Percentiles rank a stretch among this genome's conserved stretches.
Conservation (phyloP, 345 rosid species). For the Salix suchowensis region DNA sequence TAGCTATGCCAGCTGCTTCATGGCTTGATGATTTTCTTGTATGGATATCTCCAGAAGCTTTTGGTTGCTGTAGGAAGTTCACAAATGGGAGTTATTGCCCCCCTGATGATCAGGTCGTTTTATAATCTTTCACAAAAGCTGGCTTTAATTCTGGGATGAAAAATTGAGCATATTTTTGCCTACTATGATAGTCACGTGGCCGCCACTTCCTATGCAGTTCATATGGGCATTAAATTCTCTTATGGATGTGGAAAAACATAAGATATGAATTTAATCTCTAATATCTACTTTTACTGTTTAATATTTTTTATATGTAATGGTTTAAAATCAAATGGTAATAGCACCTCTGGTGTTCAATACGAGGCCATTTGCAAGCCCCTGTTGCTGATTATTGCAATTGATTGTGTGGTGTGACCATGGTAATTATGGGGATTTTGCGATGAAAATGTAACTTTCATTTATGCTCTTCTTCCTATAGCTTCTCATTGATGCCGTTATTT, state of each 20-base stretch:
- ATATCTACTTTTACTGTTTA: neutral
- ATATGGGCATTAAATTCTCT: neutral
- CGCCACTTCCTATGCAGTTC: neutral
- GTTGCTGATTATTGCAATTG: neutral
- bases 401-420: neutral
- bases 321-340: neutral
- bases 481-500: neutral
- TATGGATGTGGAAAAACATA: too few relatives aligned
- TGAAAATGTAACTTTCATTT: neutral
- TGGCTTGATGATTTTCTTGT: constrained; percentile 99
- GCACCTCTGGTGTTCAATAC: neutral
- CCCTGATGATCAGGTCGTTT: constrained; percentile 84
- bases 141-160: neutral
- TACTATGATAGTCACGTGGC: neutral
- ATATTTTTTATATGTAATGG: neutral
- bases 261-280: too few relatives aligned
- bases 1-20: constrained; percentile 99
- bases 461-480: neutral
- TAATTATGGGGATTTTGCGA: neutral
- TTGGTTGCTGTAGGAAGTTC: constrained; percentile 94
- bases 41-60: constrained; percentile 98
- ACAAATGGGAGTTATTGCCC: constrained; percentile 90
- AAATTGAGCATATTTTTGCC: neutral
- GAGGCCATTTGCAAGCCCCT: neutral
- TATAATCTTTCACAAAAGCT: constrained; percentile 12